Evolutionary conservation across 2,329 filamentous ascomycete genomes (phyloP).

Genomic region (Claviceps paspali): DNA sequence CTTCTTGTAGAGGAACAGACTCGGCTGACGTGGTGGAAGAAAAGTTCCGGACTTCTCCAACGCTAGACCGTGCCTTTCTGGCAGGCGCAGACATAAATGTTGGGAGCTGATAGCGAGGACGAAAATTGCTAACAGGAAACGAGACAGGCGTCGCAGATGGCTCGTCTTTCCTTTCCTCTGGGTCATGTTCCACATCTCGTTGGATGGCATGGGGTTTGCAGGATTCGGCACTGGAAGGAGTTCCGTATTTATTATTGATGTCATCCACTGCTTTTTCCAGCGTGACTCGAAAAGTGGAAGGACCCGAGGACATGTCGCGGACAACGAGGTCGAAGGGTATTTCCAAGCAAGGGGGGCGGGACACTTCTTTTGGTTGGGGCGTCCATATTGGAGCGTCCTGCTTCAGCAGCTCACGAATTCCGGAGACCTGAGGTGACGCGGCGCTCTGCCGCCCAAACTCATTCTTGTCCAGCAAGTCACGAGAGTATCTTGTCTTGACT

Average conservation of each 20-base stretch:
- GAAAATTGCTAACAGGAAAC: constrained; percentile 6
- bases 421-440: neutral
- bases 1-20: neutral
- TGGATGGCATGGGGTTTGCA: neutral
- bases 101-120: constrained; percentile 8
- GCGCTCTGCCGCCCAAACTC: neutral
- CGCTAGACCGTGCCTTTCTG: constrained; percentile 4
- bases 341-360: constrained; percentile 15
- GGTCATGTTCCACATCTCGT: neutral
- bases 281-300: constrained; percentile 14
- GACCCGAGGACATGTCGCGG: constrained; percentile 7
- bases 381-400: neutral
- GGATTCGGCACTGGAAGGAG: constrained; percentile 4
- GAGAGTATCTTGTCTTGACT: constrained; percentile 14
- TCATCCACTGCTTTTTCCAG: constrained; percentile 17
- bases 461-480: constrained; percentile 9
- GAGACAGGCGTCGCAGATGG: neutral
- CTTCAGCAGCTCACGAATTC: neutral
- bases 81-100: constrained; percentile 6
- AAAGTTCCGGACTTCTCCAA: constrained; percentile 6
- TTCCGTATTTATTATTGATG: constrained; percentile 15
- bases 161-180: neutral
- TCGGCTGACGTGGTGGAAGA: constrained; percentile 2
- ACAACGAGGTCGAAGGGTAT: constrained; percentile 13
- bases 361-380: constrained; percentile 1